A percentile compares a stretch with the other conserved stretches of the same genome.
Conservation (phyloP, 495 filamentous ascomycete species). For the Daldinia bambusicola region DNA sequence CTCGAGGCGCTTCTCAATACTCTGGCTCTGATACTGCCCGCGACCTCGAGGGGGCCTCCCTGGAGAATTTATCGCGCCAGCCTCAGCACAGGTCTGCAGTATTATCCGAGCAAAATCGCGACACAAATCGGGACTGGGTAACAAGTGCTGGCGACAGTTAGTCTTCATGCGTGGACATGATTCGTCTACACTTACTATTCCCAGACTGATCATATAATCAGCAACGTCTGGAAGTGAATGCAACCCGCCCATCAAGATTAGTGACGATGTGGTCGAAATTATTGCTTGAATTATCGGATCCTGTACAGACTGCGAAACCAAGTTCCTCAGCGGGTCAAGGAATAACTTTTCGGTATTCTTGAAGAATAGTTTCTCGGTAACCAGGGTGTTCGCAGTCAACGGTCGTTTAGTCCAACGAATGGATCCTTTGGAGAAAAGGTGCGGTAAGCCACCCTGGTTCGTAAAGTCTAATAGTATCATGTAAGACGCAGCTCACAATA, state of each 20-base stretch:
- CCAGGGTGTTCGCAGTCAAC: conserved; percentile 6
- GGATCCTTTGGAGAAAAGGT: conserved; percentile 20
- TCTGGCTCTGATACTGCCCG: neutral
- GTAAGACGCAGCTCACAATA: conserved; percentile 1
- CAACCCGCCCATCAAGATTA: conserved; percentile 13
- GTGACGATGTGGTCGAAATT: conserved; percentile 23
- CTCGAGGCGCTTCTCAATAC: conserved; percentile 1
- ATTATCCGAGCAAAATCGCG: conserved; percentile 15
- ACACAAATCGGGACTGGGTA: conserved; percentile 5
- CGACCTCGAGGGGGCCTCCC: neutral
- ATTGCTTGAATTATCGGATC: conserved; percentile 26
- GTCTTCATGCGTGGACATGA: neutral
- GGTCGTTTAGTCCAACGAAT: conserved; percentile 3
- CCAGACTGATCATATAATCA: conserved; percentile 22
- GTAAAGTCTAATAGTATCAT: conserved; percentile 18
- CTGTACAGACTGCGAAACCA: neutral
- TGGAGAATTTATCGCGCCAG: neutral
- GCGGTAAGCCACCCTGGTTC: conserved; percentile 10
- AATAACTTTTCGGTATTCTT: conserved; percentile 9
- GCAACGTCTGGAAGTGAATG: conserved; percentile 10
- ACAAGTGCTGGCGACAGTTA: conserved; percentile 7
- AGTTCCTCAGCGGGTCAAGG: conserved; percentile 10
- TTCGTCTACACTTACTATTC: conserved; percentile 13
- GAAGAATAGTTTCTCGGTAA: conserved; percentile 6
- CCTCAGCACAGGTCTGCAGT: neutral